Conservation (phyloP, 2,329 filamentous ascomycete genomes). For the Pseudogymnoascus verrucosus region DNA sequence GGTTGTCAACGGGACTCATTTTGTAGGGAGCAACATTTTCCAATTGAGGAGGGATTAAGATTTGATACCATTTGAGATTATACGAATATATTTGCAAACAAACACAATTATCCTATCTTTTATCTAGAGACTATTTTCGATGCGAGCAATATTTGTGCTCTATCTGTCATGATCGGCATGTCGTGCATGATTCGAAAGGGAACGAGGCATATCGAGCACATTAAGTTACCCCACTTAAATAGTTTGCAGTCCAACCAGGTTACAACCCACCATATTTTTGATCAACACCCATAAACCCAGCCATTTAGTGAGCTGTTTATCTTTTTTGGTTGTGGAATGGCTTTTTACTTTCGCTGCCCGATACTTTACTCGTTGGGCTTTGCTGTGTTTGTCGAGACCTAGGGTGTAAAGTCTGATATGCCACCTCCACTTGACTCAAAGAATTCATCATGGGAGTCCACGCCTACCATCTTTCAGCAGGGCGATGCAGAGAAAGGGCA, state of each 20-base stretch:
- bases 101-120: not conserved
- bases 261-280: not conserved
- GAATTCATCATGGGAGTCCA: not conserved
- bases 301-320: not conserved
- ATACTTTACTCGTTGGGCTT: not conserved
- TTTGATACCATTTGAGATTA: not conserved
- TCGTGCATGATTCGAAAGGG: not conserved
- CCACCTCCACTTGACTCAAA: not conserved
- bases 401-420: not conserved
- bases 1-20: not conserved
- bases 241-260: not conserved
- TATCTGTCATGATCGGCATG: not conserved
- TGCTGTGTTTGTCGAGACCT: not conserved
- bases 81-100: not conserved
- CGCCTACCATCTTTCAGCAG: not conserved
- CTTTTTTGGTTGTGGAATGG: not conserved
- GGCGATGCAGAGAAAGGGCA: not conserved
- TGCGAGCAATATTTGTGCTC: not conserved
- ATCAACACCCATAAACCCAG: not conserved
- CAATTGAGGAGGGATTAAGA: not conserved
- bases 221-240: conserved; percentile 1
- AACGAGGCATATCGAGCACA: not conserved
- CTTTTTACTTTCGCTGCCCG: not conserved
- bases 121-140: not conserved
- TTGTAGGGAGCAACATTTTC: not conserved